Evolutionary conservation across 1,284 basidiomycete species (phyloP).

Genomic region (Malassezia brasiliensis): DNA sequence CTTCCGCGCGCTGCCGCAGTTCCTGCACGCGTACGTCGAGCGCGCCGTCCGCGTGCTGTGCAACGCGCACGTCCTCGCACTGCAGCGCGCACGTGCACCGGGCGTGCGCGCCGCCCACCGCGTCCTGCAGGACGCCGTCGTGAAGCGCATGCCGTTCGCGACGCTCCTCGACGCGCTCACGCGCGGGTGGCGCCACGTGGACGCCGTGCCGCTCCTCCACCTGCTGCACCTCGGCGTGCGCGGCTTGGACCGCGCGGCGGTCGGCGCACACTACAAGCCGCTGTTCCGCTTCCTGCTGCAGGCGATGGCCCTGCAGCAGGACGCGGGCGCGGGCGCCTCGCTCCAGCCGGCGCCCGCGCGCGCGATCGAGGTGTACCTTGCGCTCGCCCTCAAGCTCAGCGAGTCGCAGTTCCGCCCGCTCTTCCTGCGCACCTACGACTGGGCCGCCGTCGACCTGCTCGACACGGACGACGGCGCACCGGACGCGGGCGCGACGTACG

Average conservation of each 20-base stretch:
- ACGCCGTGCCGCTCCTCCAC: constrained; percentile 21
- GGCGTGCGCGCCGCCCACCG: constrained; percentile 1
- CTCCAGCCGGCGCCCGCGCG: constrained; percentile 36
- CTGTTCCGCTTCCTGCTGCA: constrained; percentile 74
- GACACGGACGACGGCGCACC: constrained; percentile 46
- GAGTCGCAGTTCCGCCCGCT: constrained; percentile 84
- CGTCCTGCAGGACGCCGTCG: constrained; percentile 11
- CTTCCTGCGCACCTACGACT: constrained; percentile 85
- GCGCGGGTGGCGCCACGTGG: constrained; percentile 4
- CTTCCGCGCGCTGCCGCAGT: constrained; percentile 35
- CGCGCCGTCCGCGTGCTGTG: constrained; percentile 22
- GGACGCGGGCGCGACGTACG: constrained; percentile 27
- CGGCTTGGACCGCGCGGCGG: constrained; percentile 35
- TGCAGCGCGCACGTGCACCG: no score
- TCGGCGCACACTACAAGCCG: constrained; percentile 62
- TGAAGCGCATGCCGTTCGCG: constrained; percentile 15
- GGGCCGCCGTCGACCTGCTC: constrained; percentile 65
- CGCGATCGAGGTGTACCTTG: constrained; percentile 62
- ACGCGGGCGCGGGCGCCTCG: constrained; percentile 46
- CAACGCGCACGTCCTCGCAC: constrained; percentile 20
- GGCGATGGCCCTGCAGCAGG: constrained; percentile 59
- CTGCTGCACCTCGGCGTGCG: constrained; percentile 33
- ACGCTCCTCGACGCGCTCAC: constrained; percentile 7
- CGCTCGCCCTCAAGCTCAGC: constrained; percentile 84
- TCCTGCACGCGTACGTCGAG: constrained; percentile 33